Conservation (phyloP, 2,329 filamentous ascomycete genomes). For the Talaromyces sp. region DNA sequence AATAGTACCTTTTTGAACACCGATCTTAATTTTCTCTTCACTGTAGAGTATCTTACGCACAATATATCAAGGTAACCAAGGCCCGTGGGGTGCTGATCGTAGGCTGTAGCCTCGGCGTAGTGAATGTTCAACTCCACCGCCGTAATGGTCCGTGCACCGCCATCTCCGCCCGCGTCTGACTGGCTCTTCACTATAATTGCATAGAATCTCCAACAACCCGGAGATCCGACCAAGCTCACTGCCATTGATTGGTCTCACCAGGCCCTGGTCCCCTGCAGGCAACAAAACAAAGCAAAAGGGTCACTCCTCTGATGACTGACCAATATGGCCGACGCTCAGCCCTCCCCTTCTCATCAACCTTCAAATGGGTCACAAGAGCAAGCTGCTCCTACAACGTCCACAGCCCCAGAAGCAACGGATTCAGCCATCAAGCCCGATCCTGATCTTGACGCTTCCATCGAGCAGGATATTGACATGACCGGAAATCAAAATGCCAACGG, state of each 20-base stretch:
- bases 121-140: neutral
- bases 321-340: conserved; percentile 40
- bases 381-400: conserved; percentile 19
- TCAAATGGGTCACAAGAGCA: conserved; percentile 29
- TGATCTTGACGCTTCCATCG: conserved; percentile 38
- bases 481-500: conserved; percentile 18
- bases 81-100: no score
- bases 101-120: no score
- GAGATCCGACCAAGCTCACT: conserved; percentile 6
- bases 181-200: conserved; percentile 15
- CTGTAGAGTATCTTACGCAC: no score
- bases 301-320: conserved; percentile 18
- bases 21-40: neutral
- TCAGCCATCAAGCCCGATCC: conserved; percentile 25
- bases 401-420: conserved; percentile 26
- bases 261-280: conserved; percentile 20
- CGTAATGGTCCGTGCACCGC: conserved; percentile 17
- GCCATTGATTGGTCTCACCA: conserved; percentile 19
- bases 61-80: no score
- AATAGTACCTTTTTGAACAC: neutral
- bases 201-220: conserved; percentile 14
- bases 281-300: conserved; percentile 13
- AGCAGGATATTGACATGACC: conserved; percentile 43
- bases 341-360: conserved; percentile 21
- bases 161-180: conserved; percentile 18